These are phyloP conservation scores for Boechera stricta DNA, from an alignment of 345 rosid species.

Conservation along the genomic window DNA sequence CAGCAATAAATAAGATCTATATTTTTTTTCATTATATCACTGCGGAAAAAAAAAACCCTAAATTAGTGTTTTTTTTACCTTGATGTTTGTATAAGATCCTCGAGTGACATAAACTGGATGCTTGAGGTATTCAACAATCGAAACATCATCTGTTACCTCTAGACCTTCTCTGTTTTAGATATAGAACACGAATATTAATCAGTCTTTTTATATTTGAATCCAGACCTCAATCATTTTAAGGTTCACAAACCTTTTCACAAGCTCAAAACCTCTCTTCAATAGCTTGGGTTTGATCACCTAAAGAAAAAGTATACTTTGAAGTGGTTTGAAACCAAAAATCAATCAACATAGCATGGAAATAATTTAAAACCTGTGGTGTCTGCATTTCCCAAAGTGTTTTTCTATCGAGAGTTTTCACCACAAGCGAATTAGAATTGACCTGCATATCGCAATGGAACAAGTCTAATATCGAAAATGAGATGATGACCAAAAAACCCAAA, in stretches of 20 bases:
- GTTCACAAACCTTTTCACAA: conserved; percentile 73
- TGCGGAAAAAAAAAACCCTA: not conserved
- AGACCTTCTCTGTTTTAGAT: conserved; percentile 66
- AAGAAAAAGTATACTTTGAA: not conserved
- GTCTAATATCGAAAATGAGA: not conserved
- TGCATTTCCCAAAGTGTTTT: conserved; percentile 99
- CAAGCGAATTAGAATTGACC: conserved; percentile 80
- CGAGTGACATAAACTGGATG: conserved; percentile 86
- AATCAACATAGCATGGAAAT: not conserved
- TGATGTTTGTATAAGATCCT: conserved; percentile 96
- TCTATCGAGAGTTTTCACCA: conserved; percentile 84
- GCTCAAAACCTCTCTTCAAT: conserved; percentile 84
- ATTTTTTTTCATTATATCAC: not conserved
- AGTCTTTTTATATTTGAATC: conserved; percentile 5
- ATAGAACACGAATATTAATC: not conserved
- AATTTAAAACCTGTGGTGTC: conserved; percentile 79
- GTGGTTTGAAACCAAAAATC: conserved; percentile 8
- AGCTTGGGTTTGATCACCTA: conserved; percentile 85
- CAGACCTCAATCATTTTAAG: not conserved
- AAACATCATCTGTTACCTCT: conserved; percentile 95
- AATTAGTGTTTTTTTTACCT: conserved; percentile 51
- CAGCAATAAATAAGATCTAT: not conserved
- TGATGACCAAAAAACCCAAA: not conserved
- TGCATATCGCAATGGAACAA: conserved; percentile 37
- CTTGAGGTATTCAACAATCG: conserved; percentile 89